Conservation (phyloP, 352 stramenopile genomes). For the Pilasporangium apinafurcum region DNA sequence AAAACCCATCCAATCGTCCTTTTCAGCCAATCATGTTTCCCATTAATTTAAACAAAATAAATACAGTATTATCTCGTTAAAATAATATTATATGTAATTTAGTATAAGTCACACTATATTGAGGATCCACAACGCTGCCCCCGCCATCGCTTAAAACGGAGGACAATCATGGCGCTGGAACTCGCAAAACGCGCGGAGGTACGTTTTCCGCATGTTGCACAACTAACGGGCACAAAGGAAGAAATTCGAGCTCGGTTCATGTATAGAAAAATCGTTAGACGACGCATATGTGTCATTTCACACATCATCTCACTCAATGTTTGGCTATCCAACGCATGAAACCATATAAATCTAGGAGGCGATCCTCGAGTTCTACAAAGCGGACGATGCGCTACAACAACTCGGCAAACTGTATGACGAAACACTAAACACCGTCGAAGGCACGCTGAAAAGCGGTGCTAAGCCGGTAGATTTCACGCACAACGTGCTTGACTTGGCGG, state of each 20-base stretch:
- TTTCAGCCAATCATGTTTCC: too few relatives aligned
- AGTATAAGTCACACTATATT: neutral
- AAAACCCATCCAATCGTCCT: too few relatives aligned
- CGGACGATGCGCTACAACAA: slow-evolving; percentile 37
- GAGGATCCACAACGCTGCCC: neutral
- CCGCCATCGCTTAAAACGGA: neutral
- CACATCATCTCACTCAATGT: slow-evolving; percentile 1
- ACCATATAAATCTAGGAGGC: slow-evolving; percentile 37
- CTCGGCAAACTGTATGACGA: slow-evolving; percentile 41
- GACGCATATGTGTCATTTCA: slow-evolving; percentile 1
- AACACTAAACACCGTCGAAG: slow-evolving; percentile 23
- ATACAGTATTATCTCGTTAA: too few relatives aligned
- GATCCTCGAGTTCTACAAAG: slow-evolving; percentile 54
- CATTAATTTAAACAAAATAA: too few relatives aligned
- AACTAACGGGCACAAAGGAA: too few relatives aligned
- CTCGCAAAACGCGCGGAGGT: slow-evolving; percentile 63
- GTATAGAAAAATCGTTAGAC: too few relatives aligned
- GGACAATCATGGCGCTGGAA: slow-evolving; percentile 43
- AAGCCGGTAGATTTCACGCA: slow-evolving; percentile 39
- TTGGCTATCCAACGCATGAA: neutral
- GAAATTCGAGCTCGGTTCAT: too few relatives aligned
- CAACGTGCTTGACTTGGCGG: slow-evolving; percentile 65
- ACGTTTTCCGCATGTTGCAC: too few relatives aligned
- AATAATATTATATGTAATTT: neutral
- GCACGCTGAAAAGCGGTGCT: slow-evolving; percentile 16